Base-by-base conservation (phyloP, 768 basidiomycete genomes). In the Pisolithus microcarpus region DNA sequence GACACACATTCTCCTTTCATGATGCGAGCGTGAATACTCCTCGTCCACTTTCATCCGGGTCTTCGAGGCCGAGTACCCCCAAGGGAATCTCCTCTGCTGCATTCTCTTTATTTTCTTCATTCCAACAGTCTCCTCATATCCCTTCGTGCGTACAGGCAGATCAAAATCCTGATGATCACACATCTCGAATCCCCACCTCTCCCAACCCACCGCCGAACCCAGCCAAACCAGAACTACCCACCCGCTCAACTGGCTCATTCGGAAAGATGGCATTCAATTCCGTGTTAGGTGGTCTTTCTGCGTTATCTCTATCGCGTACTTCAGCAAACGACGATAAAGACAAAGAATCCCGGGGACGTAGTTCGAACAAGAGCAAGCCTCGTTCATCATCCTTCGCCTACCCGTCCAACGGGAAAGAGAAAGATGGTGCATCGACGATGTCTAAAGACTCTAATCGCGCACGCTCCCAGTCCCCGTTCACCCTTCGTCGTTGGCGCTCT, bases 391-490 rank as follows among this genome's bases (percentile, higher is more conserved):
- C 81, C 4, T 75, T 77, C 49, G 73, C 62, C 1, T 70, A 74
- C 0, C 57, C 71, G 1, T 52, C 68, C 13, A 53, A 66, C 9
- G 58, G 60, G 21, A 66, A 63, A 40, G 70, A 67, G 2, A 64
- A 61, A 30, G 65, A 63, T 24, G 65, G 66, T 15, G 61, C 68
- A 42, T 76, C 77, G 19, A 55, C 65, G 38, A 56, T 58, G 19
- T 76, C 78, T n/a, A 75, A 75, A 46, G 78, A 76, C 44, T 66
- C 67, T 4, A 73, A 75, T 10, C 85, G 86, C 51, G 76, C 85
- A 13, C 82, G 90, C 37, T 85, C 87, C 43, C 75, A 83, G 58
- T 90, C 91, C 2, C 88, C 93, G 38, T 95, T 96, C 65, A 73
- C 72, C 39, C 78, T 90, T 51, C 76, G 88, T 39, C 76, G 87